Evolutionary conservation across 2,329 filamentous ascomycete species (phyloP).

Genomic region (Beauveria rudraprayagi): DNA sequence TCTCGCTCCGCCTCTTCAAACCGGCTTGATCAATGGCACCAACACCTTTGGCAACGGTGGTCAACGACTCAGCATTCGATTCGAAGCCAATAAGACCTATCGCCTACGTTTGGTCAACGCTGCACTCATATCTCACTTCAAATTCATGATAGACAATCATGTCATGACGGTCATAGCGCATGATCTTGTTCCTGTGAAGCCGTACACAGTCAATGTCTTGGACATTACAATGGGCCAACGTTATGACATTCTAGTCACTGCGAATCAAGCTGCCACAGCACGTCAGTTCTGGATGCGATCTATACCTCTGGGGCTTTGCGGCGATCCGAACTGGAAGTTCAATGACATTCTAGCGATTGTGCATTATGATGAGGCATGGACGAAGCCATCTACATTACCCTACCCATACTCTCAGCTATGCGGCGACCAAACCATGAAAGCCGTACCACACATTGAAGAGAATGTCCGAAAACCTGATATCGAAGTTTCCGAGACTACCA

Average conservation of each 20-base stretch:
- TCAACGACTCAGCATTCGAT: conserved; percentile 27
- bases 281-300: not conserved
- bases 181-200: conserved; percentile 43
- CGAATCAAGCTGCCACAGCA: not conserved
- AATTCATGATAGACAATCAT: conserved; percentile 49
- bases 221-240: not conserved
- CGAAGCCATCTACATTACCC: not conserved
- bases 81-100: conserved; percentile 35
- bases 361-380: not conserved
- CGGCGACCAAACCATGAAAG: not conserved
- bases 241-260: not conserved
- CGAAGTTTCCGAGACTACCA: not conserved
- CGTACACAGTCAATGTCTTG: conserved; percentile 33
- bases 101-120: conserved; percentile 41
- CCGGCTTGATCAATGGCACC: not conserved
- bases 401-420: not conserved
- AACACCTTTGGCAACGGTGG: conserved; percentile 17
- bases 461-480: not conserved
- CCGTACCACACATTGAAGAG: not conserved
- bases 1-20: not conserved
- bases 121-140: conserved; percentile 35
- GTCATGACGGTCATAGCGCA: conserved; percentile 46
- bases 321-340: not conserved
- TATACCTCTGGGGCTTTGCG: not conserved
- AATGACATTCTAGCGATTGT: not conserved